Conservation (phyloP, 192 early-diverging fungal genomes). For the Linnemannia schmuckeri region DNA sequence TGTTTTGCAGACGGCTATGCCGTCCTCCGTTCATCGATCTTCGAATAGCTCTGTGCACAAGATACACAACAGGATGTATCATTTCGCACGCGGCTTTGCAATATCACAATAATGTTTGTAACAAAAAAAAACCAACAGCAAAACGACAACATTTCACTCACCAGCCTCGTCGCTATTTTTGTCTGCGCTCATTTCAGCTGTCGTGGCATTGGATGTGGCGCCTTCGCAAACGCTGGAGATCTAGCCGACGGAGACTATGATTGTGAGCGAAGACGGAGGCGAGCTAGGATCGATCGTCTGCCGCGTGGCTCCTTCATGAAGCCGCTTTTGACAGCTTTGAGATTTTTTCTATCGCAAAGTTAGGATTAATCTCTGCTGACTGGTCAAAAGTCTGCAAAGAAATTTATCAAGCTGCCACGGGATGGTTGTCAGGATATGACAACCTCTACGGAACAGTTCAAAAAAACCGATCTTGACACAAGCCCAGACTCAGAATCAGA, state of each 20-base stretch:
- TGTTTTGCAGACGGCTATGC: slow-evolving; percentile 90
- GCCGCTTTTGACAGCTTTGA: slow-evolving; percentile 91
- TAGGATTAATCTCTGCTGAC: slow-evolving; percentile 56
- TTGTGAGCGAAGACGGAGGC: slow-evolving; percentile 73
- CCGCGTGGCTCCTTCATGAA: slow-evolving; percentile 81
- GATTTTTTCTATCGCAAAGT: slow-evolving; percentile 75
- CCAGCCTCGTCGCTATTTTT: background rate
- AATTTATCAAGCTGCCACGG: slow-evolving; percentile 62
- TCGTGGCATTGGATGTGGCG: slow-evolving; percentile 80
- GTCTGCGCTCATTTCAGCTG: slow-evolving; percentile 8
- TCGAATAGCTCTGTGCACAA: slow-evolving; percentile 86
- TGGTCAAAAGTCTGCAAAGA: slow-evolving; percentile 78
- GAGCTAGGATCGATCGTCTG: slow-evolving; percentile 85
- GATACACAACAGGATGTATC: slow-evolving; percentile 33
- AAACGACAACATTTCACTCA: background rate
- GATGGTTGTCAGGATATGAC: slow-evolving; percentile 35
- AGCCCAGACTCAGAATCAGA: background rate
- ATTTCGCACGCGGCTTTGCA: background rate
- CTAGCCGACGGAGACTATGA: slow-evolving; percentile 69
- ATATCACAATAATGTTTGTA: background rate
- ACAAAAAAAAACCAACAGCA: background rate
- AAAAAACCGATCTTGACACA: background rate
- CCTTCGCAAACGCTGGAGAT: slow-evolving; percentile 83
- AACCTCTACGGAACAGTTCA: slow-evolving; percentile 11
- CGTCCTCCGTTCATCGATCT: slow-evolving; percentile 86